Percentiles rank a stretch among this genome's conserved stretches.
Evolutionary conservation across 2,329 filamentous ascomycete genomes (phyloP).

Genomic region (Colletotrichum salicis): DNA sequence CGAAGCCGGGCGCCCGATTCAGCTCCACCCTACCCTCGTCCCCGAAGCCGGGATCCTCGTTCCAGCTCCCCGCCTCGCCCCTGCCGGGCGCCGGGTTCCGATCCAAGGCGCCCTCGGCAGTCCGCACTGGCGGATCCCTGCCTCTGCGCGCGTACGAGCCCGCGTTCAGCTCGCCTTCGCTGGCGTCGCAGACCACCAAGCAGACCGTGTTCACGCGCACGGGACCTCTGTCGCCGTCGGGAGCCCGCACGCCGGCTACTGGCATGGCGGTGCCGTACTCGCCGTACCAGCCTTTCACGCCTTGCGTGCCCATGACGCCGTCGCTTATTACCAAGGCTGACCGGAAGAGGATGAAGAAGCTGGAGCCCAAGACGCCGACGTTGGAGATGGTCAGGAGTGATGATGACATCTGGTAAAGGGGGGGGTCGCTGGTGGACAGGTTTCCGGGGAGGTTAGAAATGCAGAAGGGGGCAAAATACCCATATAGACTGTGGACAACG

Average conservation of each 20-base stretch:
- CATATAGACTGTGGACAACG: constrained; percentile 29
- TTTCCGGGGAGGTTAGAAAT: not conserved
- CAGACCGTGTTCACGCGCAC: constrained; percentile 72
- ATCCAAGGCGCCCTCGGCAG: constrained; percentile 62
- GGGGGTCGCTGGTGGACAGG: not conserved
- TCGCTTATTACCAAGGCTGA: constrained; percentile 77
- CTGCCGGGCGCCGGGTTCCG: constrained; percentile 61
- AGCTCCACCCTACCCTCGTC: constrained; percentile 57
- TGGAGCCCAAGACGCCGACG: constrained; percentile 72
- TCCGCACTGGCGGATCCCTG: constrained; percentile 66
- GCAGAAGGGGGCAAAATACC: constrained; percentile 20
- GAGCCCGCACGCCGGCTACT: constrained; percentile 70
- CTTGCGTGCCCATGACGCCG: constrained; percentile 81
- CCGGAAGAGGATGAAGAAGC: constrained; percentile 73
- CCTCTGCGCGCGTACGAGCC: constrained; percentile 72
- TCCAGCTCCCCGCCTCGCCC: constrained; percentile 60
- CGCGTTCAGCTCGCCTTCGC: constrained; percentile 61
- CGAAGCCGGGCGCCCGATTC: constrained; percentile 49
- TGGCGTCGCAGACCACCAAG: constrained; percentile 62
- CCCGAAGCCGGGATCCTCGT: constrained; percentile 62
- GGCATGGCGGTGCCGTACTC: constrained; percentile 75
- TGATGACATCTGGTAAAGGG: constrained; percentile 71
- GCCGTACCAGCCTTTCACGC: constrained; percentile 83
- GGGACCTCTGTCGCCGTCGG: constrained; percentile 64
- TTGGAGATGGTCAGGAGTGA: constrained; percentile 69